Evolutionary conservation across 768 basidiomycete species (phyloP).

Genomic region (Mycena floridula): DNA sequence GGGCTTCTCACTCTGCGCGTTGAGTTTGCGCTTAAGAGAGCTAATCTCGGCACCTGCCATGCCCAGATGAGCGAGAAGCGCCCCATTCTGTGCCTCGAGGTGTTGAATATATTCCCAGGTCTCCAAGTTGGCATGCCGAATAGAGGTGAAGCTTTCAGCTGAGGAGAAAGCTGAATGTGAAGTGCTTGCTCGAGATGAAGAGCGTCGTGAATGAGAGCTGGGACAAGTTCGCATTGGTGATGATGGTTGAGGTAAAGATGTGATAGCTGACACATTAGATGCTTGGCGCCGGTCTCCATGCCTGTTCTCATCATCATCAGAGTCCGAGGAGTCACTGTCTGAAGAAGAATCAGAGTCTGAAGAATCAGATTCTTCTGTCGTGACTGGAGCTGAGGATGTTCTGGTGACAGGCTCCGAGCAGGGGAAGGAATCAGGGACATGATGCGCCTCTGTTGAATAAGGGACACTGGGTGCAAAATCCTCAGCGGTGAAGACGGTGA

Average conservation of each 20-base stretch:
- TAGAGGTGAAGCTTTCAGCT: no score
- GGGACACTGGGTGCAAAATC: constrained; percentile 19
- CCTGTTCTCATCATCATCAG: background rate
- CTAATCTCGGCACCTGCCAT: background rate
- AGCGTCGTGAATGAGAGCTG: no score
- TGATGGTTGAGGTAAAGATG: no score
- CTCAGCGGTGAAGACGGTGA: constrained; percentile 13
- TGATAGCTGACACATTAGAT: no score
- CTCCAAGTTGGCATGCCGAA: no score
- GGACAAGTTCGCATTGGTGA: no score
- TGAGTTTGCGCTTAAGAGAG: background rate
- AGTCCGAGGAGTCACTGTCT: background rate
- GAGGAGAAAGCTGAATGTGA: no score
- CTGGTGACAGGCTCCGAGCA: background rate
- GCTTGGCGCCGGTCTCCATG: background rate
- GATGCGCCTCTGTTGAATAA: constrained; percentile 9
- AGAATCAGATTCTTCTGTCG: background rate
- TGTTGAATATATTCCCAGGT: background rate
- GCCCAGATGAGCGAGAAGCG: background rate
- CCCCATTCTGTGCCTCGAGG: background rate
- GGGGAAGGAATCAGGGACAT: constrained; percentile 13
- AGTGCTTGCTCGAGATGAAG: no score
- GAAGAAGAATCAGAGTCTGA: background rate
- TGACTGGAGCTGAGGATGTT: background rate
- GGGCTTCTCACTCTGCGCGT: background rate